Base-by-base conservation (phyloP, 305 asterid species). In the Rubia balearica region DNA sequence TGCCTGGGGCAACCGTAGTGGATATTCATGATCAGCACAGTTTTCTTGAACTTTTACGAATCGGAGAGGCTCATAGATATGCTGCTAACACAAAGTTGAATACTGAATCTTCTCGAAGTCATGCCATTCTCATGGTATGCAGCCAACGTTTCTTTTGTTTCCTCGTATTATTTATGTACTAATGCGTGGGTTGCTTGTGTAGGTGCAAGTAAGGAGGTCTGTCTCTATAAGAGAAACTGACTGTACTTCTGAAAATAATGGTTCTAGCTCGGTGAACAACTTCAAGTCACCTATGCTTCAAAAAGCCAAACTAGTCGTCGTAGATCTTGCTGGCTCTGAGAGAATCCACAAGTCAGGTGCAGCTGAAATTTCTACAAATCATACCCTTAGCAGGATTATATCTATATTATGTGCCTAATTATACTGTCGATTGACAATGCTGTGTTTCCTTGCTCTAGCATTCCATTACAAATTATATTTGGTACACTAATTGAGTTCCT, bases 271-370 rank as follows among this genome's bases (percentile, higher is more conserved):
- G 77, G 82, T 76, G 40, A 87, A 83, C 79, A 85, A 79, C 79
- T 80, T 85, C 85, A 88, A 83, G 84, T 97, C 98, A 51, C 88
- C 95, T 64, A 80, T 92, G 75, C 73, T 95, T 77, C 88, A 96
- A 42, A 95, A 88, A 84, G 90, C 97, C 81, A 95, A 95, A 80
- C 84, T 95, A 79, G 83, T 95, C 71, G 89, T 95, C 48, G 99
- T 95, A 67, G 99, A 95, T 87, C 99, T 95, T 79, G 99, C 99
- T 79, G 99, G 99, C 78, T 95, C 99, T 65, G 99, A 95, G 69
- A 98, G 99, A 59, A 83, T 95, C 73, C 87, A 89, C 73, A 95
- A 95, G 76, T 95, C 99, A 83, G 99, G 99, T 95, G 68, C 77
- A 33, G 68, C 70, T 73, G 66, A 36, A 49, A 42, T 65, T 69